Percentiles rank a stretch among this genome's conserved stretches.
phyloP scores from a whole-genome alignment of 129 eudicot species.

The Arctium minus region DNA sequence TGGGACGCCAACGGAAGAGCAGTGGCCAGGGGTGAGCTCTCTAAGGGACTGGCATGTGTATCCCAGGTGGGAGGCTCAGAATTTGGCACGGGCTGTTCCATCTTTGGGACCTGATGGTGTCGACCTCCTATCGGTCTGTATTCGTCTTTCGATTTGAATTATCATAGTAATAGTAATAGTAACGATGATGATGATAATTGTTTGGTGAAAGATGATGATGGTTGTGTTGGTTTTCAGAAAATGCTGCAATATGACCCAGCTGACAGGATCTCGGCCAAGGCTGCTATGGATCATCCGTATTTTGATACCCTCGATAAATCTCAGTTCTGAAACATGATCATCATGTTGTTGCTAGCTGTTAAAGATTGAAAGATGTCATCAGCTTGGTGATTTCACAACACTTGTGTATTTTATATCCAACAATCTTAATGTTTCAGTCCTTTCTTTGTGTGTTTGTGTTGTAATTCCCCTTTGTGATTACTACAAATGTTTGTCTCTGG shows the following conservation, averaged over 20 bases:
- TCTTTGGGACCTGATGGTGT: slow-evolving; percentile 76
- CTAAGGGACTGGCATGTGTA: slow-evolving; percentile 89
- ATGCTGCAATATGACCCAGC: slow-evolving; percentile 88
- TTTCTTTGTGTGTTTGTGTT: not conserved
- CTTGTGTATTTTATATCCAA: not conserved
- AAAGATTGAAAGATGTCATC: slow-evolving; percentile 34
- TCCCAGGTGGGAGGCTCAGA: slow-evolving; percentile 88
- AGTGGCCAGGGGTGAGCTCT: slow-evolving; percentile 81
- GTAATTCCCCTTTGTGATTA: not conserved
- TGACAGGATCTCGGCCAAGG: slow-evolving; percentile 86
- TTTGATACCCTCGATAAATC: slow-evolving; percentile 79
- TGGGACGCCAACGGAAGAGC: slow-evolving; percentile 85
- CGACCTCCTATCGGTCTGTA: slow-evolving; percentile 71
- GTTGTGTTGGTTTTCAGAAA: slow-evolving; percentile 37
- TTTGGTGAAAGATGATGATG: not conserved
- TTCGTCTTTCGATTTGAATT: not conserved
- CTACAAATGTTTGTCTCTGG: not conserved
- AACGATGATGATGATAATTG: not conserved
- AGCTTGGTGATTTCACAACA: slow-evolving; percentile 50
- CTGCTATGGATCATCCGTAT: slow-evolving; percentile 86
- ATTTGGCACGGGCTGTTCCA: slow-evolving; percentile 76
- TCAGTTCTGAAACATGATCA: slow-evolving; percentile 50
- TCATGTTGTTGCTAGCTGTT: not conserved
- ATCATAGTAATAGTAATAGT: not conserved
- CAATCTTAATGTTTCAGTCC: not conserved